Conservation (phyloP, 2,329 filamentous ascomycete species). For the Blastomyces gilchristii region DNA sequence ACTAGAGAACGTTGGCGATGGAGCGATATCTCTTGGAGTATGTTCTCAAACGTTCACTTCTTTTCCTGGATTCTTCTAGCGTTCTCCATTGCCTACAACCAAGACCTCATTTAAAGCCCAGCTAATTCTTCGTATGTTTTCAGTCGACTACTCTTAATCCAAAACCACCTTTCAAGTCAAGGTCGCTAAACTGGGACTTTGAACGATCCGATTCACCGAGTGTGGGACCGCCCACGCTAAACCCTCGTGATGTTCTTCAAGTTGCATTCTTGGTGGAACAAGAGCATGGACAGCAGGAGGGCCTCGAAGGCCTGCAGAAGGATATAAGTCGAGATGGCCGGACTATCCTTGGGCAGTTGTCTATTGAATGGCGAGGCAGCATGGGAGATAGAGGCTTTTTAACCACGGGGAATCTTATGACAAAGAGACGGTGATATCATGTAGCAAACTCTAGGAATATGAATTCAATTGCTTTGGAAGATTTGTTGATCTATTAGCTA, state of each 20-base stretch:
- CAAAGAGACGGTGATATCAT: constrained; percentile 27
- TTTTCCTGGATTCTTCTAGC: background rate
- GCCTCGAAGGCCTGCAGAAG: constrained; percentile 42
- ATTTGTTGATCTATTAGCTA: background rate
- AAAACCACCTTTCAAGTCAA: constrained; percentile 44
- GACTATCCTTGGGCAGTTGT: constrained; percentile 66
- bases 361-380: constrained; percentile 76
- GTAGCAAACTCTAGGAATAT: too few species aligned
- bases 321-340: constrained; percentile 42
- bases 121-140: constrained; percentile 3
- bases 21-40: constrained; percentile 65
- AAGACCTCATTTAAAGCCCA: background rate
- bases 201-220: constrained; percentile 24
- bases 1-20: constrained; percentile 86
- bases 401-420: constrained; percentile 68
- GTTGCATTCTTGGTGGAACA: constrained; percentile 54
- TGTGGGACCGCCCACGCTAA: constrained; percentile 40
- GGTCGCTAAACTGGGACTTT: constrained; percentile 47
- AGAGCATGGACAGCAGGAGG: constrained; percentile 37
- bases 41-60: constrained; percentile 3
- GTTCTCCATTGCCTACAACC: background rate
- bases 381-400: constrained; percentile 85
- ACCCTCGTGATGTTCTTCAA: constrained; percentile 54
- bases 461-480: background rate
- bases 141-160: constrained; percentile 41